phyloP scores from a whole-genome alignment of 352 stramenopile genomes.

The Globisporangium takayamanum region DNA sequence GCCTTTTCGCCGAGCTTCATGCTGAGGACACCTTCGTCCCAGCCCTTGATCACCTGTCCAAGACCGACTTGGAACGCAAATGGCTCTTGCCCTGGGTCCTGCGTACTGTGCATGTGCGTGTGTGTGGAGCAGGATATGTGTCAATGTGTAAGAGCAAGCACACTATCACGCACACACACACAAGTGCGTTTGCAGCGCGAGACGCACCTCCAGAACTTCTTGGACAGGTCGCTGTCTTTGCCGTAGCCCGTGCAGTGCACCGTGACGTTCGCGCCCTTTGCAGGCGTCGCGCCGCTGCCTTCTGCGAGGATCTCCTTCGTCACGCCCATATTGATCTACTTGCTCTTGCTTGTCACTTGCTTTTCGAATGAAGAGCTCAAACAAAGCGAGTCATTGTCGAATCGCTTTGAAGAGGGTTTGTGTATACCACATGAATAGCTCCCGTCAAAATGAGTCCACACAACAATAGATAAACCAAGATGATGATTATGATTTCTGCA shows the following conservation, averaged over 20 bases:
- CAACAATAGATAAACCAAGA: no score
- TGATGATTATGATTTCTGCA: no score
- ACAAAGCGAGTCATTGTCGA: no score
- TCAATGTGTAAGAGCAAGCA: background rate
- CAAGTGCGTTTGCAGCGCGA: background rate
- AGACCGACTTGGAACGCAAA: constrained; percentile 93
- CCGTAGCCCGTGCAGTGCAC: constrained; percentile 82
- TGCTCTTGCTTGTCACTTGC: background rate
- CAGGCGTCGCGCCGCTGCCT: constrained; percentile 46
- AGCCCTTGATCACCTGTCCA: constrained; percentile 93
- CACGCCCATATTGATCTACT: constrained; percentile 37
- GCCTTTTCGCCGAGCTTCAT: constrained; percentile 89
- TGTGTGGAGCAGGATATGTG: background rate
- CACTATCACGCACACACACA: background rate
- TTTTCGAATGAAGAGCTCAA: background rate
- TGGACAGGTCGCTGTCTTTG: constrained; percentile 52
- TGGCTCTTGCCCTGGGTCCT: constrained; percentile 91
- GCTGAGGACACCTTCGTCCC: constrained; percentile 89
- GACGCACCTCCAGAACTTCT: constrained; percentile 92
- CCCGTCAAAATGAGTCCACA: no score
- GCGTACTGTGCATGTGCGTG: constrained; percentile 45
- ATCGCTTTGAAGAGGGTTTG: no score
- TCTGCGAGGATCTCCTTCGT: constrained; percentile 55
- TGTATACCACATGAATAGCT: no score
- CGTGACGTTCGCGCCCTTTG: constrained; percentile 59